Evolutionary conservation across 164 flowering plant genomes (phyloP), one percentile per base, ranked within the genome.

Genomic region (Kingdonia uniflora): DNA sequence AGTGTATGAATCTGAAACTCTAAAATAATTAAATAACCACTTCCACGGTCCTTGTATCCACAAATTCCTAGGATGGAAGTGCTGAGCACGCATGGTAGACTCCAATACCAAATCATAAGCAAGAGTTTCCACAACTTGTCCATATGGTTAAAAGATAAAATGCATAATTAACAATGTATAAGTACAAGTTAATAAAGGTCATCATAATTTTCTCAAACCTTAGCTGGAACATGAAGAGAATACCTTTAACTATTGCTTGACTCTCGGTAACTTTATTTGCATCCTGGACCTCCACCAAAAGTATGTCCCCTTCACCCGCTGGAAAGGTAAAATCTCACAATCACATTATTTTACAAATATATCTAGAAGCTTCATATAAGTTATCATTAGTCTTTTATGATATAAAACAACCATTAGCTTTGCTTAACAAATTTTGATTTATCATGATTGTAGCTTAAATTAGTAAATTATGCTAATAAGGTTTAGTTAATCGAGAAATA

Each of bases 31-130:
- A 65, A 90, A 70, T 55, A 90, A 63, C 97, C 95, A 90, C 59
- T 80, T 77, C 97, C 97, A 90, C 42, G 76, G 72, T 62, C 84
- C 97, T 53, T 63, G 46, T 39, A 84, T 53, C 56, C 80, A 48
- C 76, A 90, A 64, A 59, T 82, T 90, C 44, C 77, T 70, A n/a
- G 81, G 70, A 68, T 74, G 80, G 71, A 90, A 87, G 54, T 77
- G 68, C 49, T 82, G 82, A 44, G 84, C 81, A 13, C 81, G 86
- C 85, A 87, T 74, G 49, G 95, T 85, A 52, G 91, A 86, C 65
- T 85, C 97, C 64, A 90, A 62, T 64, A 85, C 67, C 62, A 90
- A 68, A 74, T 87, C 95, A 69, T 87, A 90, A 23, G 95, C 95
- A 52, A 87, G 77, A 58, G 95, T 90, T 73, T 90, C 97, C 60